phyloP scores from a whole-genome alignment of 164 flowering plant genomes.

The Vitis cinerea region DNA sequence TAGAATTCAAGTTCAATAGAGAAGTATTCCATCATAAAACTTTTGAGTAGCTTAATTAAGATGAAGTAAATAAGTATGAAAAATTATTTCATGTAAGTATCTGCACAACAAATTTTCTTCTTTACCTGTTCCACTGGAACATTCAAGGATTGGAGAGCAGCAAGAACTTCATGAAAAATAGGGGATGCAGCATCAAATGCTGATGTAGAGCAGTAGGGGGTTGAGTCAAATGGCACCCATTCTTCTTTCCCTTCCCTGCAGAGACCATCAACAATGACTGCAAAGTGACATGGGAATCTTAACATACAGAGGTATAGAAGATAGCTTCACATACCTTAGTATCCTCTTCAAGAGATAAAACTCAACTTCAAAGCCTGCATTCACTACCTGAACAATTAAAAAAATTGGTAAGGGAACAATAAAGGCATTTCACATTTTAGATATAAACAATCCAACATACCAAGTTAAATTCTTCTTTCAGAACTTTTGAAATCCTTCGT shows the following conservation, averaged over 20 bases:
- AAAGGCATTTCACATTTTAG: conserved; percentile 1
- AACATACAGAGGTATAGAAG: neutral
- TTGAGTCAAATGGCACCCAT: conserved; percentile 79
- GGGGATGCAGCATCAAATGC: conserved; percentile 76
- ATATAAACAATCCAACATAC: conserved; percentile 30
- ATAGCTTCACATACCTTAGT: conserved; percentile 37
- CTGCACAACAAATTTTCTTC: neutral
- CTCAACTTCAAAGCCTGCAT: conserved; percentile 95
- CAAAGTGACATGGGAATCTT: conserved; percentile 1
- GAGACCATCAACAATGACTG: neutral
- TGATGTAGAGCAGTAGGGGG: conserved; percentile 79
- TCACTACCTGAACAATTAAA: conserved; percentile 57
- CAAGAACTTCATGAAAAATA: conserved; percentile 56
- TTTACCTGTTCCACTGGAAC: conserved; percentile 84
- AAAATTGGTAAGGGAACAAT: neutral
- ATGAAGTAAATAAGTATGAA: too few species aligned
- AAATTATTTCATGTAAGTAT: too few species aligned
- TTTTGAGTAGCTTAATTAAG: too few species aligned
- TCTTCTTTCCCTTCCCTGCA: conserved; percentile 79
- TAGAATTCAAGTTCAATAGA: too few species aligned
- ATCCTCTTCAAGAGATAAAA: conserved; percentile 71
- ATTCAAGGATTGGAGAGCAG: conserved; percentile 59
- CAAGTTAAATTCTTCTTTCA: conserved; percentile 92
- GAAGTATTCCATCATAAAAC: too few species aligned
- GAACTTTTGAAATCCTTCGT: conserved; percentile 60